Base-by-base conservation (phyloP, 257 asterid species). In the Solanum virginianum region DNA sequence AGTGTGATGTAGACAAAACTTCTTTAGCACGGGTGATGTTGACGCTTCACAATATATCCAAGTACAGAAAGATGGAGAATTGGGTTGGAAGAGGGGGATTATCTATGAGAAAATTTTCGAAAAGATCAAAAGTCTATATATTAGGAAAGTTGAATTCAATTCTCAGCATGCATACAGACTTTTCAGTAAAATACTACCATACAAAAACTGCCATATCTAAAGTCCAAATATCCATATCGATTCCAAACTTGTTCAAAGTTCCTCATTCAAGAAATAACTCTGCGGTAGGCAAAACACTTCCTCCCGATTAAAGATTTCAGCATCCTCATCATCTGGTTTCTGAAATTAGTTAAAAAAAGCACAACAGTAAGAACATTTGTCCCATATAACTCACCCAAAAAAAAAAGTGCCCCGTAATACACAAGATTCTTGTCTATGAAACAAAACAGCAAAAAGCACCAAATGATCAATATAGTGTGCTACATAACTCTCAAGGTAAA, bases 261-360 rank as follows among this genome's bases (percentile, higher is more conserved):
- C 95, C 11, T 93, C 94, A 82, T 88, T 89, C 0, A 15, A 84
- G 69, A 95, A 93, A 86, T 86, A 96, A 86, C 97, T 93, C 81
- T 90, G 93, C 11, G 99, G 99, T 90, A 96, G 86, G 88, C 91
- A 89, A 86, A 96, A 96, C 45, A 91, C 98, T 87, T 93, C 98
- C 89, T 96, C 96, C 32, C 88, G 93, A 57, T 82, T 89, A 82
- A 96, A 89, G 72, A 96, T 85, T 69, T 92, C 97, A 6, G 89
- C 47, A 5, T 92, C 98, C 82, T 93, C 98, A 15, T 93, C 98
- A 66, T 96, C 99, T 55, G 97, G 93, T 88, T 93, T 91, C 99
- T 96, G 94, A 83, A 86, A 88, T 49, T 47, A 84, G 47, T 51
- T 80, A 77, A 74, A 41, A 80, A 20, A 29, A 29, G 3, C 24